These are phyloP conservation scores for Metschnikowia orientalis DNA, from an alignment of 805 yeast species.

Conservation along the genomic window DNA sequence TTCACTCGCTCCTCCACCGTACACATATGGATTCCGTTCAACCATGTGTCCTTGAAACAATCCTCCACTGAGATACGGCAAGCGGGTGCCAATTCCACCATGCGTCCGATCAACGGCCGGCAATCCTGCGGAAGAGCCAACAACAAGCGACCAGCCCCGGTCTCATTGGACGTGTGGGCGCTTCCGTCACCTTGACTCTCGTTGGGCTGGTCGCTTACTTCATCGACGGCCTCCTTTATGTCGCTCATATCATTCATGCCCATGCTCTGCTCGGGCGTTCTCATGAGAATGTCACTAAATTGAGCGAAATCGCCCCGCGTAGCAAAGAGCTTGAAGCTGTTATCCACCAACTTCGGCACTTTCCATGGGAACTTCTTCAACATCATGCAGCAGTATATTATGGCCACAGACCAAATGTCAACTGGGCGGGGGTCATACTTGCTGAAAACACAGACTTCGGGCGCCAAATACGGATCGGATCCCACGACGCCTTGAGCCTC, in stretches of 20 bases:
- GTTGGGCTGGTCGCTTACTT: slow-evolving; percentile 13
- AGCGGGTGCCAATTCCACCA: slow-evolving; percentile 85
- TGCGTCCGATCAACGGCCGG: slow-evolving; percentile 61
- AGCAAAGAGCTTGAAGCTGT: slow-evolving; percentile 78
- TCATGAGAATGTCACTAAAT: slow-evolving; percentile 55
- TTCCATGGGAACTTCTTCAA: slow-evolving; percentile 93
- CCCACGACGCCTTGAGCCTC: slow-evolving; percentile 85
- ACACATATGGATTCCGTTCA: slow-evolving; percentile 63
- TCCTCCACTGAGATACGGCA: slow-evolving; percentile 80
- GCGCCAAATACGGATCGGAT: slow-evolving; percentile 86
- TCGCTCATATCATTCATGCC: slow-evolving; percentile 18
- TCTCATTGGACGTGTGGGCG: slow-evolving; percentile 59
- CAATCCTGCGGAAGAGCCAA: slow-evolving; percentile 69
- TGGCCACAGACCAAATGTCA: slow-evolving; percentile 91
- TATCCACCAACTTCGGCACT: slow-evolving; percentile 77
- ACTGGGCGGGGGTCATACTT: slow-evolving; percentile 91
- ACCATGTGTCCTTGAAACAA: slow-evolving; percentile 69
- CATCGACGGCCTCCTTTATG: slow-evolving; percentile 20
- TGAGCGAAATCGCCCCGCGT: slow-evolving; percentile 62
- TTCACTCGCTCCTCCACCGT: slow-evolving; percentile 45
- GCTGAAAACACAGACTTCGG: slow-evolving; percentile 80
- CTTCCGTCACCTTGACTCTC: slow-evolving; percentile 23
- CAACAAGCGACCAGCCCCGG: slow-evolving; percentile 69
- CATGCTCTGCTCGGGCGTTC: slow-evolving; percentile 40
- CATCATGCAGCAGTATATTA: slow-evolving; percentile 88